phyloP scores from a whole-genome alignment of 306 rosid species.

The Gleditsia sinensis region DNA sequence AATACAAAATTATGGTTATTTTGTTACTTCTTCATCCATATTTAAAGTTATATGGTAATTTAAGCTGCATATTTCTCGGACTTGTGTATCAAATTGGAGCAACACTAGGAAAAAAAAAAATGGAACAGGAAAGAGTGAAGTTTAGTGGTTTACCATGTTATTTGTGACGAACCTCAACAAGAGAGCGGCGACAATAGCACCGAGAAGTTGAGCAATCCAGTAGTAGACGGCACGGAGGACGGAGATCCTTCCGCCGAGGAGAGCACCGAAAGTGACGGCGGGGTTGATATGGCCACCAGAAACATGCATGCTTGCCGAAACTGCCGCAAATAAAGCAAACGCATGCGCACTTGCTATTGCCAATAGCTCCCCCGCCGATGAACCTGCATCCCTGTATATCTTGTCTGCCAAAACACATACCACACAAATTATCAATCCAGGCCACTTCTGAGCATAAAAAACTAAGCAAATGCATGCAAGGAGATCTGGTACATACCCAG shows the following conservation, averaged over 20 bases:
- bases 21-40: no score
- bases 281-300: slow-evolving; percentile 96
- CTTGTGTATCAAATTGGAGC: no score
- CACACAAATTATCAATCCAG: background rate
- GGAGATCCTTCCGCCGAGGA: slow-evolving; percentile 82
- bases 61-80: no score
- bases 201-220: slow-evolving; percentile 92
- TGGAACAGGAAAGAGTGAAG: background rate
- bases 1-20: no score
- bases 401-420: slow-evolving; percentile 56
- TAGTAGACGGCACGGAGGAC: slow-evolving; percentile 74
- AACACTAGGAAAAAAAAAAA: background rate
- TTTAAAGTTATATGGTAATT: no score
- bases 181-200: slow-evolving; percentile 75
- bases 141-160: slow-evolving; percentile 61
- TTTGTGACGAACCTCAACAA: slow-evolving; percentile 76
- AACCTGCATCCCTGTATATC: slow-evolving; percentile 58
- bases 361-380: slow-evolving; percentile 62
- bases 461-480: background rate
- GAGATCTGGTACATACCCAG: slow-evolving; percentile 50
- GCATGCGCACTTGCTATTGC: slow-evolving; percentile 75
- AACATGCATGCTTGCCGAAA: slow-evolving; percentile 72
- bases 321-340: slow-evolving; percentile 68
- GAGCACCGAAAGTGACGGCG: slow-evolving; percentile 89
- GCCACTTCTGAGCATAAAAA: no score